phyloP scores from a whole-genome alignment of 805 yeast species.

The Schizosaccharomyces japonicus region DNA sequence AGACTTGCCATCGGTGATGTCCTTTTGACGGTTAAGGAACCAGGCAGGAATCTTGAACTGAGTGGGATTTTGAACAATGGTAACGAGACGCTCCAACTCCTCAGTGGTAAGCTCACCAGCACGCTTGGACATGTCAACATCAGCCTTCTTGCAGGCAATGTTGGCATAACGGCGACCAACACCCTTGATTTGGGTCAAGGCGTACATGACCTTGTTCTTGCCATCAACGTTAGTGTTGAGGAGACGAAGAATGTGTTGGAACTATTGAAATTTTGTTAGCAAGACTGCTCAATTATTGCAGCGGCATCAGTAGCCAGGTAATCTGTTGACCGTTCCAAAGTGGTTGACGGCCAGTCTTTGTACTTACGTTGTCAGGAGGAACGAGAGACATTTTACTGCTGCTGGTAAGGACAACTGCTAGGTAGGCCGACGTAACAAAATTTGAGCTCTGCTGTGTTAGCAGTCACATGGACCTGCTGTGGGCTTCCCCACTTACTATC shows the following conservation, averaged over 20 bases:
- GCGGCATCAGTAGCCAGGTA: too few species aligned
- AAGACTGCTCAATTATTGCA: too few species aligned
- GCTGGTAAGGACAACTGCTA: constrained; percentile 3
- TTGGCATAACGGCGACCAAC: constrained; percentile 99
- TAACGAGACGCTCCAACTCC: constrained; percentile 98
- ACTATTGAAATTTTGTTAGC: constrained; percentile 17
- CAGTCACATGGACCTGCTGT: too few species aligned
- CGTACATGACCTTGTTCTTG: constrained; percentile 99
- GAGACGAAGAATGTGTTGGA: constrained; percentile 99
- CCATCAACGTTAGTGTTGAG: constrained; percentile 99
- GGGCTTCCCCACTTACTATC: too few species aligned
- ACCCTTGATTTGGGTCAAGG: constrained; percentile 95
- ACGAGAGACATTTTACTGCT: constrained; percentile 4
- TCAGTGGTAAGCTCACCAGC: constrained; percentile 99
- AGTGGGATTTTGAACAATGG: constrained; percentile 99
- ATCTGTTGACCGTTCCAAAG: too few species aligned
- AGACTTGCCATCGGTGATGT: constrained; percentile 95
- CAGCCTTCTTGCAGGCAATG: constrained; percentile 99
- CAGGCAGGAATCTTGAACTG: constrained; percentile 98
- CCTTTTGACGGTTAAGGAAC: constrained; percentile 99
- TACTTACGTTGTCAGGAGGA: constrained; percentile 3
- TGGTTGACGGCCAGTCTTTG: too few species aligned
- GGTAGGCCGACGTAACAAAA: too few species aligned
- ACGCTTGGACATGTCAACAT: constrained; percentile 91
- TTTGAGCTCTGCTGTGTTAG: too few species aligned